Evolutionary conservation across 495 filamentous ascomycete genomes (phyloP), one percentile per base, ranked within the genome.

Genomic region (Aspergillus nidulans): DNA sequence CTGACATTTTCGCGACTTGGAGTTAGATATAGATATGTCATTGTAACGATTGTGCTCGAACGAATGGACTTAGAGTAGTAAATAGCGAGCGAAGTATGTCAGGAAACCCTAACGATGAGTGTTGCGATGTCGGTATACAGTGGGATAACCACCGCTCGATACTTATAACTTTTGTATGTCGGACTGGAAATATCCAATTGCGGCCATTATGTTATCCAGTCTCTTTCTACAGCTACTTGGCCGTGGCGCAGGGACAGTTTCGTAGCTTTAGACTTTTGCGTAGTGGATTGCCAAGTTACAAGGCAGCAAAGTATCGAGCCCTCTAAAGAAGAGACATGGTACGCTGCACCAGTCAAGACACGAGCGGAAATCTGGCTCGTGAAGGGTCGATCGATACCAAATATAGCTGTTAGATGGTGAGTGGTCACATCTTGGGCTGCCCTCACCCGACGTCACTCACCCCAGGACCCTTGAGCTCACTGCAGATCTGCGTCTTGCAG

Each of bases 221-320:
- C 18, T 18, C 5, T 19, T 23, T 23, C 9, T 24, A 7, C 45
- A 32, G 25, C 20, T 34, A 19, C 45, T 48, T 48, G 45, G 45
- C 45, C 20, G 45, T 26, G 45, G 45, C 45, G 45, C 25, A 48
- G 45, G 24, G n/a, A 20, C 26, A 32, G 25, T 18, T 9, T 18
- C 45, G 23, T 32, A 26, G n/a, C 12, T 8, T 16, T 6, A 34
- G 45, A 12, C 4, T 19, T 48, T n/a, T 19, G 45, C 10, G 15
- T 3, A 32, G 45, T 48, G 45, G 45, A 25, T 48, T 48, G 45
- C 45, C 25, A 32, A 32, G 45, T 48, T 48, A 16, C 45, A 48
- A 48, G 45, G 45, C 45, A 48, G 45, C 45, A 48, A 30, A 19
- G 30, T 48, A 48, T 34, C 45, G 5, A 30, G 10, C 28, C 25